phyloP scores from a whole-genome alignment of 352 stramenopile genomes.

The Globisporangium middletonii region DNA sequence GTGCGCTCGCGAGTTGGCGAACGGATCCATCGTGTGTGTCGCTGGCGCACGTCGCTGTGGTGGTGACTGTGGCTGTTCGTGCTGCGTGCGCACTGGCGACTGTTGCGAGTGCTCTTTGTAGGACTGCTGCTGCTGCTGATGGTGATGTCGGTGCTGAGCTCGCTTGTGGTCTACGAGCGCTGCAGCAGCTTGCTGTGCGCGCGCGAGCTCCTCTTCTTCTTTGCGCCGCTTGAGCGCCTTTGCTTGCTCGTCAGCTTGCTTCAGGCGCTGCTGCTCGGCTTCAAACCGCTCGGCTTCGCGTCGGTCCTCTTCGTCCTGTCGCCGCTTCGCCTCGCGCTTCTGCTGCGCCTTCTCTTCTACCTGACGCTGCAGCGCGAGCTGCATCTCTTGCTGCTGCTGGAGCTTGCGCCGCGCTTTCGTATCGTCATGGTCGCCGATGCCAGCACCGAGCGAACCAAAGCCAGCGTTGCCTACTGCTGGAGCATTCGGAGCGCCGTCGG shows the following conservation, averaged over 20 bases:
- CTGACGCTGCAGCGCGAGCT: slow-evolving; percentile 42
- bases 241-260: slow-evolving; percentile 33
- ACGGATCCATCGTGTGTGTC: slow-evolving; percentile 28
- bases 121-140: slow-evolving; percentile 23
- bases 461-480: background rate
- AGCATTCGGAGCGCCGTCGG: background rate
- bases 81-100: background rate
- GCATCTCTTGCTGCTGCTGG: slow-evolving; percentile 42
- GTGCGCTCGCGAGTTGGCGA: slow-evolving; percentile 43
- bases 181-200: slow-evolving; percentile 27
- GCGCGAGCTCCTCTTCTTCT: slow-evolving; percentile 35
- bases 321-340: slow-evolving; percentile 48
- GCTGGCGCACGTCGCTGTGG: slow-evolving; percentile 2
- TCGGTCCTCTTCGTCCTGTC: slow-evolving; percentile 53
- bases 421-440: slow-evolving; percentile 4
- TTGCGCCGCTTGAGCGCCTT: slow-evolving; percentile 48
- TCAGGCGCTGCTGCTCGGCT: slow-evolving; percentile 34
- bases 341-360: slow-evolving; percentile 61
- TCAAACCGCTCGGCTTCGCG: slow-evolving; percentile 45
- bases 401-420: slow-evolving; percentile 6
- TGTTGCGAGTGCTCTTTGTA: background rate
- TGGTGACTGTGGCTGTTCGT: slow-evolving; percentile 4
- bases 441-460: slow-evolving; percentile 1
- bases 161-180: slow-evolving; percentile 27
- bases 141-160: slow-evolving; percentile 20